Evolutionary conservation across 441 rosid species (phyloP).

Genomic region (Gossypium gossypioides): DNA sequence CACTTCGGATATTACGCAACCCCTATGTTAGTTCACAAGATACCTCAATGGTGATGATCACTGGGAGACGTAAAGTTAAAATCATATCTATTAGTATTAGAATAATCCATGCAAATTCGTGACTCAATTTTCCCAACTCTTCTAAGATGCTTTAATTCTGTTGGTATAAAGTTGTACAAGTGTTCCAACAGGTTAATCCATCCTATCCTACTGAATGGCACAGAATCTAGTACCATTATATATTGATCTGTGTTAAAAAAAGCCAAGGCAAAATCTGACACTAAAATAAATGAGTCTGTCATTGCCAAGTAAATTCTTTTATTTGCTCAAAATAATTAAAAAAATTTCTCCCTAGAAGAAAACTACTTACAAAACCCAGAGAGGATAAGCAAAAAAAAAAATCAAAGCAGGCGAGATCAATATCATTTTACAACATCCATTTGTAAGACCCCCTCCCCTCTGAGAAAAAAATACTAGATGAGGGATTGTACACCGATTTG

Average conservation of each 20-base stretch:
- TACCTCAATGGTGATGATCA: too few species aligned
- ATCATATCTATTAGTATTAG: too few species aligned
- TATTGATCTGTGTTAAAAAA: not conserved
- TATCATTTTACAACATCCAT: conserved; percentile 13
- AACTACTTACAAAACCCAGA: conserved; percentile 24
- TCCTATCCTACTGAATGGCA: not conserved
- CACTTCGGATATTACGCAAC: too few species aligned
- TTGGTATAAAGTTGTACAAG: not conserved
- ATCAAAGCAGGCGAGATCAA: not conserved
- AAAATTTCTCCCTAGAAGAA: conserved; percentile 18
- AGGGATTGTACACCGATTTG: conserved; percentile 61
- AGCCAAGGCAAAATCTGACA: not conserved
- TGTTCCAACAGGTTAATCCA: not conserved
- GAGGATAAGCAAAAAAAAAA: not conserved
- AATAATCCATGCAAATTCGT: too few species aligned
- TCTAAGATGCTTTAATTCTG: too few species aligned
- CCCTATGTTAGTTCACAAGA: too few species aligned
- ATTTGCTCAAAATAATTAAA: conserved; percentile 11
- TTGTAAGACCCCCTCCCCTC: not conserved
- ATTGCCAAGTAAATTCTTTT: conserved; percentile 6
- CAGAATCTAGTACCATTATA: not conserved
- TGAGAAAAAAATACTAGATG: conserved; percentile 25
- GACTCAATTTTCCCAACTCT: too few species aligned
- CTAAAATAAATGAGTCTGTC: not conserved
- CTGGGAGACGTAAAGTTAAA: too few species aligned